These are phyloP conservation scores for Apophysomyces sp. DNA, from an alignment of 371 early-diverging fungal species.

Conservation along the genomic window DNA sequence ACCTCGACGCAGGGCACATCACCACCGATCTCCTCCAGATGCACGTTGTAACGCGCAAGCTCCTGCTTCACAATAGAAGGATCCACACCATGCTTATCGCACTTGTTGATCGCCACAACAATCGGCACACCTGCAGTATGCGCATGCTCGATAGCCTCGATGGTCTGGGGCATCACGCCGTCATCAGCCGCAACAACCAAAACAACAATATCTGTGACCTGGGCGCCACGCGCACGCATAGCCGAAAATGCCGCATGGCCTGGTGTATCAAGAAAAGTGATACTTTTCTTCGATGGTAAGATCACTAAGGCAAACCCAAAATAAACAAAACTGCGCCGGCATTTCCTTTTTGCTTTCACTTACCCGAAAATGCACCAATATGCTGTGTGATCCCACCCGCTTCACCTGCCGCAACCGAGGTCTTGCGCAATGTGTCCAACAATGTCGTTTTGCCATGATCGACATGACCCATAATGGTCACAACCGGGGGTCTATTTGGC, in stretches of 20 bases:
- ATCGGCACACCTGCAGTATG: constrained; percentile 88
- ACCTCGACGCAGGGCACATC: constrained; percentile 90
- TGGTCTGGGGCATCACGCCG: constrained; percentile 97
- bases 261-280: constrained; percentile 96
- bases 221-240: constrained; percentile 92
- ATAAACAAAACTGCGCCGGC: too few species aligned
- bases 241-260: constrained; percentile 96
- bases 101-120: constrained; percentile 96
- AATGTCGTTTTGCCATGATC: constrained; percentile 98
- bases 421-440: constrained; percentile 89
- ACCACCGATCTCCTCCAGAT: constrained; percentile 93
- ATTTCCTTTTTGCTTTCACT: background rate
- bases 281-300: constrained; percentile 66
- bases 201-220: constrained; percentile 92
- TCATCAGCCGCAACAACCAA: constrained; percentile 97
- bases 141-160: constrained; percentile 93
- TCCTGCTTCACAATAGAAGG: constrained; percentile 73
- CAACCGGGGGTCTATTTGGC: constrained; percentile 85
- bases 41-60: constrained; percentile 76
- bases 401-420: constrained; percentile 91
- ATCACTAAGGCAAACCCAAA: constrained; percentile 35
- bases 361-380: constrained; percentile 95
- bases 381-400: constrained; percentile 98
- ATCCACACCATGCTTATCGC: constrained; percentile 88
- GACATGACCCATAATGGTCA: constrained; percentile 98